phyloP scores from a whole-genome alignment of 2,329 filamentous ascomycete genomes.

The Ceratocystis alfenasii region DNA sequence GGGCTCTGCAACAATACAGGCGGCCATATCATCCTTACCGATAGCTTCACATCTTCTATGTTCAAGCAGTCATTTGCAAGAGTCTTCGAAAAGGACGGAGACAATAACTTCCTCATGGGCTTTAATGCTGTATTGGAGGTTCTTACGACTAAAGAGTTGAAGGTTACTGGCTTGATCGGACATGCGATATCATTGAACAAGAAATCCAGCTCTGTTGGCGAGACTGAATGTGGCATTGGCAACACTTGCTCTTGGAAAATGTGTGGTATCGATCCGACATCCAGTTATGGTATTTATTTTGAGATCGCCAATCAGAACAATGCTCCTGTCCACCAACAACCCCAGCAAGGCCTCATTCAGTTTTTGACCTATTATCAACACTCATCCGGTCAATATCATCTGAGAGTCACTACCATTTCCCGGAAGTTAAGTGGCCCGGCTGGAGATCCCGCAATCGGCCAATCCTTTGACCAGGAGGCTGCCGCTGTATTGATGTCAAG shows the following conservation, averaged over 20 bases:
- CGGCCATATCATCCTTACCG: constrained; percentile 94
- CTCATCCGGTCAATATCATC: constrained; percentile 87
- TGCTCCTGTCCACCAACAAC: constrained; percentile 68
- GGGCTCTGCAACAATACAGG: constrained; percentile 90
- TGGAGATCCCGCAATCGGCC: constrained; percentile 85
- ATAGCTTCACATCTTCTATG: constrained; percentile 97
- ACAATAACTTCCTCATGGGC: constrained; percentile 92
- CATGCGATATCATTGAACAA: constrained; percentile 96
- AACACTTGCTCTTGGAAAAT: constrained; percentile 99
- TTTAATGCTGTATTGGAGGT: constrained; percentile 97
- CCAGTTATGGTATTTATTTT: constrained; percentile 94
- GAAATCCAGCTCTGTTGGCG: constrained; percentile 91
- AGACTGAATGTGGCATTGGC: constrained; percentile 95
- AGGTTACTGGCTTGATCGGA: constrained; percentile 93
- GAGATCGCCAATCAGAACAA: constrained; percentile 93
- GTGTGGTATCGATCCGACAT: constrained; percentile 89
- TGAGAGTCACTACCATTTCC: constrained; percentile 88
- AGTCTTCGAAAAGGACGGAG: constrained; percentile 90
- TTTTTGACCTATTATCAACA: constrained; percentile 99
- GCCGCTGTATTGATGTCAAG: constrained; percentile 97
- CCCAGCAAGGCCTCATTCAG: constrained; percentile 91
- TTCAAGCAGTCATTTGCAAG: constrained; percentile 98
- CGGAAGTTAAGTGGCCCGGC: constrained; percentile 85
- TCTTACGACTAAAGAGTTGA: constrained; percentile 92
- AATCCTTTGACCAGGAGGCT: constrained; percentile 96